Conservation (phyloP, 2,329 filamentous ascomycete species). For the Ophiocordyceps unilateralis region DNA sequence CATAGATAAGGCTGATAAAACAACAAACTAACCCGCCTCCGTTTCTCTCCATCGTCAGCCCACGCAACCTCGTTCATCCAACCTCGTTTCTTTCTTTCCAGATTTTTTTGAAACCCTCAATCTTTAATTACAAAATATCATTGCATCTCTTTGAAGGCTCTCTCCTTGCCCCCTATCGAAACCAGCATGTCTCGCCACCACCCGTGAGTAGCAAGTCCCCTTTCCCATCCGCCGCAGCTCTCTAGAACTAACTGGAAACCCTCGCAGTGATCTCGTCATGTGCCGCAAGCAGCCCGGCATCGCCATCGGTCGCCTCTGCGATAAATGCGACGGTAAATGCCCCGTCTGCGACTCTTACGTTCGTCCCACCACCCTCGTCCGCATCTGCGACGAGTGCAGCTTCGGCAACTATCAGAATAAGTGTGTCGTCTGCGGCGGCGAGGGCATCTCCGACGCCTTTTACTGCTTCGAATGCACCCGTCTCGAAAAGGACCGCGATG, state of each 20-base stretch:
- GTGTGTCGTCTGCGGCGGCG: slow-evolving; percentile 94
- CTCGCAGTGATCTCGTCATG: slow-evolving; percentile 79
- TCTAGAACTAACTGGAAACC: not conserved
- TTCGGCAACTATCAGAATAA: slow-evolving; percentile 99
- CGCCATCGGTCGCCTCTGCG: slow-evolving; percentile 94
- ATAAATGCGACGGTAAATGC: slow-evolving; percentile 99
- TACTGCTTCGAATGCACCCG: slow-evolving; percentile 99
- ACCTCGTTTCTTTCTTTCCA: not conserved
- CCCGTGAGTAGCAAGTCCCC: slow-evolving; percentile 40
- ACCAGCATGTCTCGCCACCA: slow-evolving; percentile 81
- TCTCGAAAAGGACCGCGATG: slow-evolving; percentile 90
- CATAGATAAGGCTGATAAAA: too few species aligned
- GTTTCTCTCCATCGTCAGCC: too few species aligned
- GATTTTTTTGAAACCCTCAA: too few species aligned
- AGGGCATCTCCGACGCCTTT: slow-evolving; percentile 95
- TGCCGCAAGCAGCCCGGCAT: slow-evolving; percentile 98
- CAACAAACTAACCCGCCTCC: too few species aligned
- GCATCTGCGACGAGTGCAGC: slow-evolving; percentile 98
- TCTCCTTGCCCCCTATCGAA: not conserved
- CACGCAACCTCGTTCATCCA: too few species aligned
- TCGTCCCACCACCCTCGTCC: slow-evolving; percentile 86
- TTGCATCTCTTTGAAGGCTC: not conserved
- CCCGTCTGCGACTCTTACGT: slow-evolving; percentile 99
- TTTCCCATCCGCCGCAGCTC: not conserved
- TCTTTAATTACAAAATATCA: too few species aligned